phyloP scores from a whole-genome alignment of 495 filamentous ascomycete genomes.

The Podospora sp. region DNA sequence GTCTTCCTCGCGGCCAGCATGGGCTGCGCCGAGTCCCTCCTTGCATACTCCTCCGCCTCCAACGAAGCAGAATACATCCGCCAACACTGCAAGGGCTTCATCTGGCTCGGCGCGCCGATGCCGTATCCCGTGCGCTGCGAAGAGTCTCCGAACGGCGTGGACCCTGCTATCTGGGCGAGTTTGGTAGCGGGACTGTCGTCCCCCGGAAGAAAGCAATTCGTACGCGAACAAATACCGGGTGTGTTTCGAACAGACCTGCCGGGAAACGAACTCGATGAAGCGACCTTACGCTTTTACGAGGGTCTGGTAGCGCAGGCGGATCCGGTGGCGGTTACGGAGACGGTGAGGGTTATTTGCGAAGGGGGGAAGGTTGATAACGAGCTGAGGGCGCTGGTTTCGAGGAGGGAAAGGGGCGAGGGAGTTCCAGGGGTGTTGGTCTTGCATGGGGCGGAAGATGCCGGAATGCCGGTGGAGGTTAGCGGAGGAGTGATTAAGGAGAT shows the following conservation, averaged over 20 bases:
- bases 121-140: conserved; percentile 17
- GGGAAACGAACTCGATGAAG: not conserved
- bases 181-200: not conserved
- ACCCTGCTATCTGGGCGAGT: not conserved
- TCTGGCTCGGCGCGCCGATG: conserved; percentile 28
- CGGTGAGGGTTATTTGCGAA: conserved; percentile 2
- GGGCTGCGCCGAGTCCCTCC: conserved; percentile 29
- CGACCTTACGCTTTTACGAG: conserved; percentile 21
- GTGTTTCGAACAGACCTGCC: not conserved
- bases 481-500: conserved; percentile 12
- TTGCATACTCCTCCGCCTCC: conserved; percentile 9
- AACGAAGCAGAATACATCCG: conserved; percentile 6
- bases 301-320: conserved; percentile 19
- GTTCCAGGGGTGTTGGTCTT: conserved; percentile 19
- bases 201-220: not conserved
- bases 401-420: not conserved
- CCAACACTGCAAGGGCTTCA: conserved; percentile 21
- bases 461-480: conserved; percentile 25
- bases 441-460: conserved; percentile 20
- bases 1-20: conserved; percentile 33
- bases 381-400: conserved; percentile 7
- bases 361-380: conserved; percentile 5
- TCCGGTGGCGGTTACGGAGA: conserved; percentile 21
- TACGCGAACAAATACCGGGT: not conserved
- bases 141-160: not conserved